Percentiles rank a stretch among this genome's conserved stretches.
Conservation (phyloP, 257 asterid species). For the Eucommia ulmoides region DNA sequence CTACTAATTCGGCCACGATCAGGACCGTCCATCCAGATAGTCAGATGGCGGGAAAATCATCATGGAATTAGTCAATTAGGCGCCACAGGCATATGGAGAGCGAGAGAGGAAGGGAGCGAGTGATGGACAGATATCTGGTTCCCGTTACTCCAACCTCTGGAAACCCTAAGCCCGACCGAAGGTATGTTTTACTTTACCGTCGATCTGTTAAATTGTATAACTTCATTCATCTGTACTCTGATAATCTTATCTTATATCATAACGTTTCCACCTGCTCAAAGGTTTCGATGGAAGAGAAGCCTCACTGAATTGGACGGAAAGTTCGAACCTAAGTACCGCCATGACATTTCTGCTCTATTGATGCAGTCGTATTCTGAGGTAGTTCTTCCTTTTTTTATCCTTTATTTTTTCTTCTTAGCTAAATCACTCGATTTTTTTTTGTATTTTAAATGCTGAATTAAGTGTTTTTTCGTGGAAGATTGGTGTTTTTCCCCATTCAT, state of each 20-base stretch:
- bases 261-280: conserved; percentile 10
- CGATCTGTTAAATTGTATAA: background rate
- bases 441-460: too few species aligned
- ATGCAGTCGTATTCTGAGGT: conserved; percentile 73
- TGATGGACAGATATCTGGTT: background rate
- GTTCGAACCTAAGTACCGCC: conserved; percentile 47
- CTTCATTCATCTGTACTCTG: background rate
- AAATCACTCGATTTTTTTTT: background rate
- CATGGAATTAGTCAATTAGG: too few species aligned
- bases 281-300: conserved; percentile 62
- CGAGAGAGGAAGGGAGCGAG: too few species aligned
- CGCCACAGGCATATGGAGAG: too few species aligned
- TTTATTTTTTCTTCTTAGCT: background rate
- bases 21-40: too few species aligned
- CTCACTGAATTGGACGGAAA: conserved; percentile 59
- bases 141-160: background rate
- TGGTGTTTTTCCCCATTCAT: conserved; percentile 58
- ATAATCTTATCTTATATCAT: background rate
- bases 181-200: background rate
- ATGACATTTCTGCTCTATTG: conserved; percentile 30
- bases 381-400: background rate
- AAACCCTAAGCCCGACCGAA: background rate
- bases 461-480: conserved; percentile 18
- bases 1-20: too few species aligned
- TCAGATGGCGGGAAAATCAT: too few species aligned